phyloP scores from a whole-genome alignment of 768 basidiomycete species.

The Tulasnella sp. region DNA sequence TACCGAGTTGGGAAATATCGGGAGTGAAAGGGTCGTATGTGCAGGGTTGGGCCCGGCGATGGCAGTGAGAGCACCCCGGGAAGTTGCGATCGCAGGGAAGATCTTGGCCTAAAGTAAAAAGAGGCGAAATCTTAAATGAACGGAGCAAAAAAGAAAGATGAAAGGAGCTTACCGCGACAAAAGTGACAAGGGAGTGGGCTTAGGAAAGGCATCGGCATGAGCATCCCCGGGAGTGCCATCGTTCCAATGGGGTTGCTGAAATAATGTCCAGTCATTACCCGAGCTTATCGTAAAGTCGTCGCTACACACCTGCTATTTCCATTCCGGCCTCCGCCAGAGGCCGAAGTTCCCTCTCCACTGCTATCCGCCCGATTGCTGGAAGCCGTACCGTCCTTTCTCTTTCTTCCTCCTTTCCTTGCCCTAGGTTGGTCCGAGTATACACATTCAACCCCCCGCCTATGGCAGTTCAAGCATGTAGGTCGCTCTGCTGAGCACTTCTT shows the following conservation, averaged over 20 bases:
- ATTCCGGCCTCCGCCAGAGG: not conserved
- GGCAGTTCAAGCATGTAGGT: conserved; percentile 17
- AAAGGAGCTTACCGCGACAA: conserved; percentile 2
- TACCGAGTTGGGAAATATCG: conserved; percentile 7
- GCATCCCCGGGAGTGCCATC: conserved; percentile 9
- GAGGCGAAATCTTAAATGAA: not conserved
- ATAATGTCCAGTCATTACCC: too few relatives aligned
- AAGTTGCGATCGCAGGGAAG: conserved; percentile 10
- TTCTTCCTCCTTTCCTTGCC: conserved; percentile 6
- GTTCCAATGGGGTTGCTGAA: not conserved
- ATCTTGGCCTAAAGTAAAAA: conserved; percentile 10
- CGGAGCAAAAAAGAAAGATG: not conserved
- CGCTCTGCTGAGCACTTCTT: conserved; percentile 17
- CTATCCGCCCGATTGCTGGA: not conserved
- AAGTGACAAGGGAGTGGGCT: conserved; percentile 16
- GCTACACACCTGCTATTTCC: not conserved
- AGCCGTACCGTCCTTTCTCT: conserved; percentile 10
- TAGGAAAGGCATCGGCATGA: conserved; percentile 16
- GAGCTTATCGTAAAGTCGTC: not conserved
- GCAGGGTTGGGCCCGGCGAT: not conserved
- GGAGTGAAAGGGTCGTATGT: conserved; percentile 15
- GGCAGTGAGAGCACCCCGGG: conserved; percentile 13
- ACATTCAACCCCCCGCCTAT: conserved; percentile 13
- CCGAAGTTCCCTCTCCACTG: not conserved
- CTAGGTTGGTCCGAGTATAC: conserved; percentile 13